Base-by-base conservation (phyloP, 495 filamentous ascomycete genomes). In the Hyaloscypha variabilis region DNA sequence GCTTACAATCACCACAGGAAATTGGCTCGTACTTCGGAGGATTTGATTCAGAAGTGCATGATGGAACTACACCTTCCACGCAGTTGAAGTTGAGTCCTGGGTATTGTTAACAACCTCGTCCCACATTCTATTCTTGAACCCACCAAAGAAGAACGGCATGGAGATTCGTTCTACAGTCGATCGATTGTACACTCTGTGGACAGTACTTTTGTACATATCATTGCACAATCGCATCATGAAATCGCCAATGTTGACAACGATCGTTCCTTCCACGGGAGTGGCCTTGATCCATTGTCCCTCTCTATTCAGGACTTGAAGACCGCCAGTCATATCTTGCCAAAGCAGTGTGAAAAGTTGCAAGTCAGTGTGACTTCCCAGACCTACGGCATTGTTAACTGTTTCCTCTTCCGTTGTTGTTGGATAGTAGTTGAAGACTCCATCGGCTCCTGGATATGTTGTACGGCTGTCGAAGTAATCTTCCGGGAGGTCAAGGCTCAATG, bases 241-340 rank as follows among this genome's bases (percentile, higher is more conserved):
- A 68, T 89, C 87, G 0, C 85, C 87, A 61, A 91, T 84, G 72
- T 90, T 90, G 36, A 91, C 85, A 4, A 89, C 87, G 14, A 87
- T 72, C 0, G 85, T 85, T 17, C 84, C 85, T 50, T 80, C 69
- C 24, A 87, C 75, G 0, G 86, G 86, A n/a, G 75, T 71, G 8
- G 75, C 85, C 68, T 81, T 80, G 19, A 88, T 71, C 85, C 83
- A 87, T 62, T 81, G 79, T 10, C 81, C 82, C 23, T 78, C 72
- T n/a, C 73, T 73, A 24, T 77, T 81, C 14, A 83, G 67, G 0
- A 86, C 79, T 71, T 87, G 84, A 62, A 89, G 65, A 0, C 85
- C 85, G 0, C 82, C 84, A 14, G 69, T 74, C 39, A 74, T 74
- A 66, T 87, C 81, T 65, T 88, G 85, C 71, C 80, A 86, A 0